These are phyloP conservation scores for Aureobasidium musti DNA, from an alignment of 2,329 filamentous ascomycete species.

Conservation along the genomic window DNA sequence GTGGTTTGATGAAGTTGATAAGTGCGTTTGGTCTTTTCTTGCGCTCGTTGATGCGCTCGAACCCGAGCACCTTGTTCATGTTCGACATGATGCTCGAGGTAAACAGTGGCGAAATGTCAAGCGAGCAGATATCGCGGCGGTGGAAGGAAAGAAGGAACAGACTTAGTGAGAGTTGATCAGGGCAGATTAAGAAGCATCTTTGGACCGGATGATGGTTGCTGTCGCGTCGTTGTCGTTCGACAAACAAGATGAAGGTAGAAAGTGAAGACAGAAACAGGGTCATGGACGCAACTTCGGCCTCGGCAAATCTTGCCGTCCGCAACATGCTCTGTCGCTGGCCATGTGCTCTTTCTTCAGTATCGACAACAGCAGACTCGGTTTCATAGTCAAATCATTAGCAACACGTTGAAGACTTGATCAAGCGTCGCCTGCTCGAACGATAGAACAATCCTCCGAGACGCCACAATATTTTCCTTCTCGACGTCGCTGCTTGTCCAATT, in stretches of 20 bases:
- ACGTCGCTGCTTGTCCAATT: conserved; percentile 4
- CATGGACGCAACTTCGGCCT: neutral
- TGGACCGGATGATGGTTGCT: neutral
- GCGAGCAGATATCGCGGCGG: neutral
- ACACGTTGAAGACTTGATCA: neutral
- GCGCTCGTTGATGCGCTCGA: conserved; percentile 75
- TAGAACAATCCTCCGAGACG: no score
- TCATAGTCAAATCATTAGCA: neutral
- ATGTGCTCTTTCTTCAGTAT: neutral
- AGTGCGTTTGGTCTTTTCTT: conserved; percentile 72
- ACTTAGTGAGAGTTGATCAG: neutral
- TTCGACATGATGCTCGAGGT: conserved; percentile 21
- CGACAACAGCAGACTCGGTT: neutral
- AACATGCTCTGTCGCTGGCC: neutral
- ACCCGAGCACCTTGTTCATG: conserved; percentile 69
- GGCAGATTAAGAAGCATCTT: neutral
- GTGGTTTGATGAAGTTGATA: conserved; percentile 83
- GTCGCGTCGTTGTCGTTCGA: neutral
- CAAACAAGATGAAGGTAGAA: neutral
- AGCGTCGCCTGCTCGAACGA: neutral
- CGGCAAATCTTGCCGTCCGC: conserved; percentile 15
- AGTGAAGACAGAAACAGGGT: conserved; percentile 2
- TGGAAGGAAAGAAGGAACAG: neutral
- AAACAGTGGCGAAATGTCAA: neutral
- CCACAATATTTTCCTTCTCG: neutral